phyloP scores from a whole-genome alignment of 2,329 filamentous ascomycete species.

The Ascochyta koolunga region DNA sequence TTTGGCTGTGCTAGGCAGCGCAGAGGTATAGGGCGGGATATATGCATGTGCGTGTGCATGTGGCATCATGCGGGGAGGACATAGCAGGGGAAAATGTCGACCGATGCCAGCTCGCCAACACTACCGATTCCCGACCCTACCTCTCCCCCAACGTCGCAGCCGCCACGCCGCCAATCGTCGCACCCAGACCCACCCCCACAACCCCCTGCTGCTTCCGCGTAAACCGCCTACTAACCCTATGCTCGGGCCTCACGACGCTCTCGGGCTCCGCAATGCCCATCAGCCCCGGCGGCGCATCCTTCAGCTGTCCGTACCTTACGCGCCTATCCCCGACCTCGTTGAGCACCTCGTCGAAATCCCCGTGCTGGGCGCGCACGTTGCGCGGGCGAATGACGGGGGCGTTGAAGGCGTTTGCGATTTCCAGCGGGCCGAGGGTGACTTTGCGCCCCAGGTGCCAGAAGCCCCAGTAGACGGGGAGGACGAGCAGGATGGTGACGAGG shows the following conservation, averaged over 20 bases:
- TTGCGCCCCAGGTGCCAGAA: conserved; percentile 47
- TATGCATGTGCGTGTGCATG: no score
- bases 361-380: conserved; percentile 23
- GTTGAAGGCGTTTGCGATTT: conserved; percentile 45
- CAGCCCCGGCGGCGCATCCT: conserved; percentile 21
- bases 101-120: no score
- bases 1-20: no score
- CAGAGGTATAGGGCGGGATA: no score
- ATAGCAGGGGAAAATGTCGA: not conserved
- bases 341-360: conserved; percentile 30
- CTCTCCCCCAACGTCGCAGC: conserved; percentile 17
- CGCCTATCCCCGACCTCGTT: conserved; percentile 26
- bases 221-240: conserved; percentile 6
- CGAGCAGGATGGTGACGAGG: conserved; percentile 39
- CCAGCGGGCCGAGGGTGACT: conserved; percentile 43
- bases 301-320: conserved; percentile 28
- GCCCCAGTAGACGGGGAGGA: conserved; percentile 44
- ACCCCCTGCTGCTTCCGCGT: conserved; percentile 3
- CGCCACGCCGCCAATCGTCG: conserved; percentile 20
- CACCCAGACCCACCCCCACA: conserved; percentile 5
- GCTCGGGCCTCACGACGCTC: conserved; percentile 13
- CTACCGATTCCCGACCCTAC: no score
- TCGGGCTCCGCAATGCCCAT: conserved; percentile 32
- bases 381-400: conserved; percentile 31
- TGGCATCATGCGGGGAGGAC: no score